Evolutionary conservation across 768 basidiomycete genomes (phyloP), one percentile per base, ranked within the genome.

Genomic region (Leucosporidium yakuticum): DNA sequence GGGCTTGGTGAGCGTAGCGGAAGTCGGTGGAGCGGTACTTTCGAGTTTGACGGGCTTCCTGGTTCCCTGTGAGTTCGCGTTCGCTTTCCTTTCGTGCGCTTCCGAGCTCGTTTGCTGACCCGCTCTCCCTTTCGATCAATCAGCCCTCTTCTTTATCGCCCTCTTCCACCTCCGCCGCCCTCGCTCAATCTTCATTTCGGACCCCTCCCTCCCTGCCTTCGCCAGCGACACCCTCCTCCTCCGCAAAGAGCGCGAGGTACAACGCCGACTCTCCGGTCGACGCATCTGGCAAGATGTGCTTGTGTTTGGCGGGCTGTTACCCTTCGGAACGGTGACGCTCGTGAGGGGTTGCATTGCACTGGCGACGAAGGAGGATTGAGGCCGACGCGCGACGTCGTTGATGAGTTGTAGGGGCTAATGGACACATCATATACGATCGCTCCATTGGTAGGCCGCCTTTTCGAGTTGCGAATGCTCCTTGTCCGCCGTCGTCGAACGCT

Each of bases 111-210:
- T 8, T 2, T 3, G 36, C 59, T 60, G 57, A 39, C 27, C 14
- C 39, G n/a, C 73, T 25, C 31, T 44, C 11, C 50, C 27, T 63
- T 51, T 8, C 21, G 12, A 29, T 25, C 3, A 20, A 20, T 17
- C 20, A 61, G 56, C 90, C 21, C 75, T 91, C 59, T 79, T 89
- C 63, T 91, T 94, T 79, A 85, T 95, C 71, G 83, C 83, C 32
- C 85, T 86, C 6, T 92, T 95, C 80, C 86, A 90, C 76, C 87
- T 96, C 80, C 86, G 86, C 66, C 85, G 86, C 4, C 93, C 93
- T 2, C 81, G 93, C 4, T 82, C 89, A 0, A 96, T 96, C 75
- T 83, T 95, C 64, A 83, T 92, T 48, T 62, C 88, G 86, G n/a
- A 79, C 81, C 21, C 81, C 77, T 50, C 80, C 80, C 57, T 74